phyloP scores from a whole-genome alignment of 2,329 filamentous ascomycete species.

The Exophiala sp. region DNA sequence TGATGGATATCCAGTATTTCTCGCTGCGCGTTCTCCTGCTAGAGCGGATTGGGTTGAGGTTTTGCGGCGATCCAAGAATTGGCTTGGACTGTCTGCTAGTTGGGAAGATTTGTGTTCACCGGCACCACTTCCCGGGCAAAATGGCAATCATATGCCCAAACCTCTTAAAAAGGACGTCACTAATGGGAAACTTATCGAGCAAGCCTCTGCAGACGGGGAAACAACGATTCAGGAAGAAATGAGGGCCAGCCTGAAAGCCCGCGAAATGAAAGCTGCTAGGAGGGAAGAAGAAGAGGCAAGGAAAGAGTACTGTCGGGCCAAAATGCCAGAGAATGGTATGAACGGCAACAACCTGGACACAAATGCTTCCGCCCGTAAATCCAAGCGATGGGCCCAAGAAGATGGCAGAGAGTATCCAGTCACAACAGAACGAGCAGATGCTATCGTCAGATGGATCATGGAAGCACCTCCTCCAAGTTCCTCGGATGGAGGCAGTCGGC shows the following conservation, averaged over 20 bases:
- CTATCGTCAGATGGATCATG: conserved; percentile 66
- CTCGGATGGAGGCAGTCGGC: conserved; percentile 4
- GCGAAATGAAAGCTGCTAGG: conserved; percentile 55
- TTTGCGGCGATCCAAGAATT: conserved; percentile 63
- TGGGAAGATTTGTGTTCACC: conserved; percentile 72
- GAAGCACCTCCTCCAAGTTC: conserved; percentile 48
- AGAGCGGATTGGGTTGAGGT: conserved; percentile 79
- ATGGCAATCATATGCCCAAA: background rate
- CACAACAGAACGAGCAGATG: conserved; percentile 65
- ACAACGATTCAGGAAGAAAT: conserved; percentile 62
- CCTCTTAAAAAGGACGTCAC: conserved; percentile 41
- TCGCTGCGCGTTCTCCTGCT: conserved; percentile 66
- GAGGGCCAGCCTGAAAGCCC: conserved; percentile 59
- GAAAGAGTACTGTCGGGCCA: conserved; percentile 22
- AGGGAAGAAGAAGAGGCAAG: conserved; percentile 49
- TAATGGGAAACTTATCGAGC: no score
- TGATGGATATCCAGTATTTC: conserved; percentile 78
- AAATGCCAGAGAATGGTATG: conserved; percentile 1
- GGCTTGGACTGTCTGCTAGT: conserved; percentile 60
- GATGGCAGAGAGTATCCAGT: conserved; percentile 66
- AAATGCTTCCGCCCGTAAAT: background rate
- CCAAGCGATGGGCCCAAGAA: conserved; percentile 29
- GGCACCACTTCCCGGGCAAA: conserved; percentile 47
- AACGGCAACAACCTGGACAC: conserved; percentile 23
- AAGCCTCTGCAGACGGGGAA: conserved; percentile 47